phyloP scores from a whole-genome alignment of 176 grass and related monocot species.

The Zoysia japonica region DNA sequence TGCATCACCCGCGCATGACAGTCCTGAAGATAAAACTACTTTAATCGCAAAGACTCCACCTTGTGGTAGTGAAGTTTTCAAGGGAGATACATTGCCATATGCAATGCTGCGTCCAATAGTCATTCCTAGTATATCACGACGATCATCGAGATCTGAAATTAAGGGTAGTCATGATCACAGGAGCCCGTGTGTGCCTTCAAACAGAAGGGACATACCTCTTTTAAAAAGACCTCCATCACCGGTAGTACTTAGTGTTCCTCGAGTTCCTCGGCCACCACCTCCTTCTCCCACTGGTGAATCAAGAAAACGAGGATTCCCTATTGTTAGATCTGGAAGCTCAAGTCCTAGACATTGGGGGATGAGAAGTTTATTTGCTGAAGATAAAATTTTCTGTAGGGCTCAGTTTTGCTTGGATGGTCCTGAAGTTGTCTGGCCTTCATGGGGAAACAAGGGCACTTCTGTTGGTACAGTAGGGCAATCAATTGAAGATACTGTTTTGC shows the following conservation, averaged over 20 bases:
- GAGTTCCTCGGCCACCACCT: slow-evolving; percentile 75
- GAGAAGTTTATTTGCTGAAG: slow-evolving; percentile 79
- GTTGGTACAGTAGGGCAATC: slow-evolving; percentile 64
- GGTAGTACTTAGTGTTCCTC: slow-evolving; percentile 90
- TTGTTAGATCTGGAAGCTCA: slow-evolving; percentile 97
- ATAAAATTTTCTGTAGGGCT: slow-evolving; percentile 63
- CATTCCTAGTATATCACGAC: slow-evolving; percentile 77
- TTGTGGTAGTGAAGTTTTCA: slow-evolving; percentile 66
- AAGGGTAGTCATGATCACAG: slow-evolving; percentile 76
- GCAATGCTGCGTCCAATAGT: slow-evolving; percentile 82
- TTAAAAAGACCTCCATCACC: slow-evolving; percentile 88
- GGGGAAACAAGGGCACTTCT: slow-evolving; percentile 60
- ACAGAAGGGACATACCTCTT: slow-evolving; percentile 71
- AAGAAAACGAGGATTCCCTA: slow-evolving; percentile 81
- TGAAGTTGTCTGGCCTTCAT: slow-evolving; percentile 96
- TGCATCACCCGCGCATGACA: slow-evolving; percentile 50
- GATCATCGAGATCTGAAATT: slow-evolving; percentile 87
- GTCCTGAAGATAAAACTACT: slow-evolving; percentile 60
- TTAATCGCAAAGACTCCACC: slow-evolving; percentile 44
- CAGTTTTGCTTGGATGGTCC: slow-evolving; percentile 87
- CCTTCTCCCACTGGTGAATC: slow-evolving; percentile 81
- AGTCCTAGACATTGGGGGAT: slow-evolving; percentile 93
- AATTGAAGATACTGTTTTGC: slow-evolving; percentile 81
- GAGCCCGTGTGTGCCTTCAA: slow-evolving; percentile 85
- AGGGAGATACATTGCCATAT: slow-evolving; percentile 84